Percentiles rank a stretch among this genome's conserved stretches.
These are phyloP conservation scores for Tardiomyces blankii DNA, from an alignment of 1,139 yeast species.

Conservation along the genomic window DNA sequence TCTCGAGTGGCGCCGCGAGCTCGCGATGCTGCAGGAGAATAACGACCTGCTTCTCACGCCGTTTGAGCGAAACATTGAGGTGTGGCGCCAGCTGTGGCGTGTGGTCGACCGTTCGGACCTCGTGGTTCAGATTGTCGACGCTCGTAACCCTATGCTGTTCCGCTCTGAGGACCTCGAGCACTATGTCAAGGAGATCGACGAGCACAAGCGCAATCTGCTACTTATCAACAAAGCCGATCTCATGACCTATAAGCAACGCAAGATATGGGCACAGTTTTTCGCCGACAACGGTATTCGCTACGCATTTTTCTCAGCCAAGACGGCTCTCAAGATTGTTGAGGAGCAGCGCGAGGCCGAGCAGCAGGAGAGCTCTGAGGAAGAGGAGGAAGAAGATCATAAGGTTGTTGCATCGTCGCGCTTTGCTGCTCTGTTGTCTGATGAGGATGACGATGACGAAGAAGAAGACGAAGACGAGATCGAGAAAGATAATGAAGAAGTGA, in stretches of 20 bases:
- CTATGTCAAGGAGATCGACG: slow-evolving; percentile 68
- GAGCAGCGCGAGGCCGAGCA: slow-evolving; percentile 13
- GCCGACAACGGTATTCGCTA: slow-evolving; percentile 55
- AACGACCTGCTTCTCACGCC: slow-evolving; percentile 85
- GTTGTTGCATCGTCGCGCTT: slow-evolving; percentile 1
- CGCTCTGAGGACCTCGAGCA: slow-evolving; percentile 81
- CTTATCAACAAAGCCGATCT: slow-evolving; percentile 93
- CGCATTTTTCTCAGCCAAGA: slow-evolving; percentile 87
- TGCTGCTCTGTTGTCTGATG: background rate
- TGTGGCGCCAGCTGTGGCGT: slow-evolving; percentile 98
- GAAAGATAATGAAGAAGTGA: slow-evolving; percentile 6
- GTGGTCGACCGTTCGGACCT: slow-evolving; percentile 93
- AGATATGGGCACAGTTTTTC: slow-evolving; percentile 81
- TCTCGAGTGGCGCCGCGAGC: slow-evolving; percentile 83
- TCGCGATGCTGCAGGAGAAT: slow-evolving; percentile 75
- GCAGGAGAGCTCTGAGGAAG: slow-evolving; percentile 13
- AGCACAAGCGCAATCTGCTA: slow-evolving; percentile 60
- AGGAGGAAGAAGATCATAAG: slow-evolving; percentile 10
- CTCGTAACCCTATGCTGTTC: slow-evolving; percentile 85
- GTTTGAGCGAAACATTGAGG: slow-evolving; percentile 93
- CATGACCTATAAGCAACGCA: slow-evolving; percentile 63
- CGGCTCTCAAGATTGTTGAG: slow-evolving; percentile 33
- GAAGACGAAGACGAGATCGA: slow-evolving; percentile 9
- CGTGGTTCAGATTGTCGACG: slow-evolving; percentile 96
- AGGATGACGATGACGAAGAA: slow-evolving; percentile 9